phyloP scores from a whole-genome alignment of 768 basidiomycete species.

The Tricholoma matsutake region DNA sequence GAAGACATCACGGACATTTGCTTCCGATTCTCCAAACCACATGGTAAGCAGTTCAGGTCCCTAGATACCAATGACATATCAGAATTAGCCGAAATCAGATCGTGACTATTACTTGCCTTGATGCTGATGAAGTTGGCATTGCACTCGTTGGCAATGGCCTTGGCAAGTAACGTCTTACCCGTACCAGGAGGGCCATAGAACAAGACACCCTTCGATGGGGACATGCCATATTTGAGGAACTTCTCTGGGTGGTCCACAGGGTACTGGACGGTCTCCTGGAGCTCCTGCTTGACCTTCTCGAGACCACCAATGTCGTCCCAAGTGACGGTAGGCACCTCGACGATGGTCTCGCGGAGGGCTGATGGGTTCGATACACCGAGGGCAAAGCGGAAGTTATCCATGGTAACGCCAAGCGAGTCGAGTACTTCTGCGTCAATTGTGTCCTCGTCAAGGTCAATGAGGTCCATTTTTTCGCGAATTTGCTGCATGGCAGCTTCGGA shows the following conservation, averaged over 20 bases:
- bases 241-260: constrained; percentile 99
- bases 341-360: constrained; percentile 97
- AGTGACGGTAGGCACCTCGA: constrained; percentile 97
- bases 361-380: constrained; percentile 97
- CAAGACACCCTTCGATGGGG: constrained; percentile 97
- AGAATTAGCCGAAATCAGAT: not conserved
- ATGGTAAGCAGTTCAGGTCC: constrained; percentile 98
- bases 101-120: constrained; percentile 53
- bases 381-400: constrained; percentile 99
- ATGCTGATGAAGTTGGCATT: constrained; percentile 99
- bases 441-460: constrained; percentile 94
- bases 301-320: constrained; percentile 99
- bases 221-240: constrained; percentile 99
- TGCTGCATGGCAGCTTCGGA: constrained; percentile 99
- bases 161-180: constrained; percentile 98
- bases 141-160: constrained; percentile 99
- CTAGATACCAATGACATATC: constrained; percentile 29
- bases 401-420: constrained; percentile 97
- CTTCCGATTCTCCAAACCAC: constrained; percentile 99
- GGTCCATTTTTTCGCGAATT: constrained; percentile 99
- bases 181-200: constrained; percentile 99
- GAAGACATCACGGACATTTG: constrained; percentile 98
- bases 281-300: constrained; percentile 98
- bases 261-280: constrained; percentile 99
- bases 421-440: constrained; percentile 99